Base-by-base conservation (phyloP, 2,329 filamentous ascomycete genomes). In the Apiospora malaysiana region DNA sequence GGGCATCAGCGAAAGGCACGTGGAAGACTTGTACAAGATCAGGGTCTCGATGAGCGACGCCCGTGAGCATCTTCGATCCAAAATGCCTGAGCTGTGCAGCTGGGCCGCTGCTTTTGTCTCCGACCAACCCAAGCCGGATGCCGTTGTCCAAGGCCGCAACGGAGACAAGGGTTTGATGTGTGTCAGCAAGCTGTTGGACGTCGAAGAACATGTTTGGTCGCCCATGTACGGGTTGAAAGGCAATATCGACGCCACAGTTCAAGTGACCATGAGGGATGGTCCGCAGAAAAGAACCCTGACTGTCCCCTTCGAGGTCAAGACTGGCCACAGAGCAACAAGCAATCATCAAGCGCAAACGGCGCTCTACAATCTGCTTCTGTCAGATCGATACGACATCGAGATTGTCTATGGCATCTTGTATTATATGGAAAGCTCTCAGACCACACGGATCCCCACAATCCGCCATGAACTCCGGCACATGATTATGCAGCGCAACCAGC, bases 181-280 rank as follows among this genome's bases (percentile, higher is more conserved):
- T 75, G 91, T 99, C 75, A 97, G 92, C 77, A 99, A 98, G 79
- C 85, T 99, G 40, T 91, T 99, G 18, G 96, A 98, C 78, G 93
- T 99, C 12, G 96, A 99, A 80, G 96, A 99, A 81, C 96, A 98
- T 78, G 91, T 99, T 40, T 99, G 96, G 96, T 98, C 95, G 8
- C 96, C 96, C 0, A 95, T 94, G 90, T 99, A 97, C 79, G 96
- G 96, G 0, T 85, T 99, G 21, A 99, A 99, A 81, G 96, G 96
- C 42, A 99, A 98, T 76, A 96, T 99, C 72, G 96, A 99, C 82
- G 96, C 96, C 40, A 98, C 96, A 0, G 93, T 99, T 0, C 94
- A 99, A 82, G 92, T 96, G 21, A 90, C 89, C 0, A 93, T 98
- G 85, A 85, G 89, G 70, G 92, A 97, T 70, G 89, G 90, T 37